Percentiles rank a stretch among this genome's conserved stretches.
These are phyloP conservation scores for Dalbergia cultrata DNA, from an alignment of 306 rosid species.

Conservation along the genomic window DNA sequence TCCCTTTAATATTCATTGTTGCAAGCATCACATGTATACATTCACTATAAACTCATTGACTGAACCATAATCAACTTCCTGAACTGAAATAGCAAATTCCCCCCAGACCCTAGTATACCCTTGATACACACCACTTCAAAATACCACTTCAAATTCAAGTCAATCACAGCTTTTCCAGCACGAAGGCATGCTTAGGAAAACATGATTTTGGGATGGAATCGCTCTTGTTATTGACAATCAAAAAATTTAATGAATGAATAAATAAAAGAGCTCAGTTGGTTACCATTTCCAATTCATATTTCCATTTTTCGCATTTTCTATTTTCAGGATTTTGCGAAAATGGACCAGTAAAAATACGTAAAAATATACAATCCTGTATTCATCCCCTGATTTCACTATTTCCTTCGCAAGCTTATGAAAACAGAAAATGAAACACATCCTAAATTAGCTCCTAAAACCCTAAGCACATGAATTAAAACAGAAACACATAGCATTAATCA, in stretches of 20 bases:
- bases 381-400: too few species aligned
- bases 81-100: background rate
- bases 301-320: too few species aligned
- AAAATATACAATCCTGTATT: too few species aligned
- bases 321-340: too few species aligned
- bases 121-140: constrained; percentile 21
- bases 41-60: constrained; percentile 7
- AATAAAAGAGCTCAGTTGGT: too few species aligned
- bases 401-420: background rate
- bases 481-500: background rate
- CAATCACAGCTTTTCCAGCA: constrained; percentile 10
- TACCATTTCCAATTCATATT: too few species aligned
- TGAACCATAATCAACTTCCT: constrained; percentile 20
- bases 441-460: constrained; percentile 41
- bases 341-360: too few species aligned
- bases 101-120: constrained; percentile 8
- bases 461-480: constrained; percentile 21
- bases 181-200: background rate
- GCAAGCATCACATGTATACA: constrained; percentile 21
- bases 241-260: too few species aligned
- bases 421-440: background rate
- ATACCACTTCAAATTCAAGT: constrained; percentile 21
- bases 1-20: constrained; percentile 1
- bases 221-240: too few species aligned
- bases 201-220: background rate